Conservation (phyloP, 129 eudicot genomes). For the Escallonia herrerae region DNA sequence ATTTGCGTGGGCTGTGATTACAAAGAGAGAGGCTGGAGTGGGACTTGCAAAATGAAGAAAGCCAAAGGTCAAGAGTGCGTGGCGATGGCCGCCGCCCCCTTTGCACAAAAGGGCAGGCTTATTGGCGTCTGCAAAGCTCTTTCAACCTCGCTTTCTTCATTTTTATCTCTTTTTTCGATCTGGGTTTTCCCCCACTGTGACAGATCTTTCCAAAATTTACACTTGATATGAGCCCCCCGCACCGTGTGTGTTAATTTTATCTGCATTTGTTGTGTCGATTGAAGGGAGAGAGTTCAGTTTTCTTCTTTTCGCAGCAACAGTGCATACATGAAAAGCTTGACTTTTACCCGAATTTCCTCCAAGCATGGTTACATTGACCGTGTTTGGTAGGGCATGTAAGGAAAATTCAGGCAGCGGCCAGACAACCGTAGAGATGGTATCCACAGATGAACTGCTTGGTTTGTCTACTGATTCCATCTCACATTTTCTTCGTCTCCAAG, state of each 20-base stretch:
- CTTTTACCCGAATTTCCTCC: background rate
- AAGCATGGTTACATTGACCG: background rate
- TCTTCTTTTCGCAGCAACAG: slow-evolving; percentile 1
- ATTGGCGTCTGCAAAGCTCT: slow-evolving; percentile 8
- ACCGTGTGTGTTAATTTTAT: background rate
- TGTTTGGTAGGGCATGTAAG: background rate
- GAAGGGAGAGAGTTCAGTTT: slow-evolving; percentile 2
- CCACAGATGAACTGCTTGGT: slow-evolving; percentile 7
- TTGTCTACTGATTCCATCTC: slow-evolving; percentile 16
- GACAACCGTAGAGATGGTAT: slow-evolving; percentile 18
- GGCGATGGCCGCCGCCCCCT: slow-evolving; percentile 12
- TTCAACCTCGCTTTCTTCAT: background rate
- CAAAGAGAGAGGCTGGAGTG: slow-evolving; percentile 31
- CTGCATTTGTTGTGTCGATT: slow-evolving; percentile 11
- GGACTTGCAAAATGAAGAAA: background rate
- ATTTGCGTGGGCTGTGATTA: slow-evolving; percentile 19
- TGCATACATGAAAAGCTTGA: slow-evolving; percentile 10
- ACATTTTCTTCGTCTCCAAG: background rate
- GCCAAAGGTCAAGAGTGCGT: background rate
- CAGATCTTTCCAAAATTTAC: slow-evolving; percentile 9
- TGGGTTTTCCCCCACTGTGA: slow-evolving; percentile 11
- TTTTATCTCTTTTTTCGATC: background rate
- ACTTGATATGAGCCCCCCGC: slow-evolving; percentile 33
- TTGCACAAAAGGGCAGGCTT: background rate
- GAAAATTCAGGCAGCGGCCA: slow-evolving; percentile 16